phyloP scores from a whole-genome alignment of 306 rosid species.

The Fragaria vesca region DNA sequence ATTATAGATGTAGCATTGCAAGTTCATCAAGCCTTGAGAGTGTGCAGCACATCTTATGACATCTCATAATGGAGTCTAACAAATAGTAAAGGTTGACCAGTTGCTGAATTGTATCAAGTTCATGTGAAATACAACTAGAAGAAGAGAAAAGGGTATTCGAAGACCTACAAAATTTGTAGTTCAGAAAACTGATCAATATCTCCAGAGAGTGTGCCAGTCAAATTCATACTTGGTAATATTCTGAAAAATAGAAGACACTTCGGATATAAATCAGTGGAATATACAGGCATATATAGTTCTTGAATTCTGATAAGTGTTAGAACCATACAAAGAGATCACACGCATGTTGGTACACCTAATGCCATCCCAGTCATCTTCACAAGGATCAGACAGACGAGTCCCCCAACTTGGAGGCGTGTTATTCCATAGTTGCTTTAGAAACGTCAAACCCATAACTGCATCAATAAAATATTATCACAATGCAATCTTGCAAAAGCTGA shows the following conservation, averaged over 20 bases:
- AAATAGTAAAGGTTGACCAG: background rate
- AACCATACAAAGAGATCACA: slow-evolving; percentile 45
- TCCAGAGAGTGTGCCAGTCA: slow-evolving; percentile 52
- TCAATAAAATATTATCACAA: background rate
- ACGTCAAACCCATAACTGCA: slow-evolving; percentile 35
- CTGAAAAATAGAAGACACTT: slow-evolving; percentile 36
- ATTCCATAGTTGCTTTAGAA: slow-evolving; percentile 27
- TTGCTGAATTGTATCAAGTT: background rate
- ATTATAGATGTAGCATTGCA: background rate
- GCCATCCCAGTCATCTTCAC: slow-evolving; percentile 43
- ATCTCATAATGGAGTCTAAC: background rate
- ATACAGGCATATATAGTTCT: background rate
- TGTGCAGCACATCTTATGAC: background rate
- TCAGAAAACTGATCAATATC: slow-evolving; percentile 47
- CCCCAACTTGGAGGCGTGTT: slow-evolving; percentile 42
- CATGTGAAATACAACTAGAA: background rate
- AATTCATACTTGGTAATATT: slow-evolving; percentile 40
- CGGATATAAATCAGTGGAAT: background rate
- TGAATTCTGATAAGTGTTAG: background rate
- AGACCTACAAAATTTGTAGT: slow-evolving; percentile 46
- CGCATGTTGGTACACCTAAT: slow-evolving; percentile 36
- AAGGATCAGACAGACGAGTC: slow-evolving; percentile 35
- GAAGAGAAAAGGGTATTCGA: slow-evolving; percentile 8
- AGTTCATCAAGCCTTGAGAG: background rate
- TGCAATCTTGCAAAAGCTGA: background rate